Conservation (phyloP, 2,329 filamentous ascomycete species). For the Coleophoma crateriformis region DNA sequence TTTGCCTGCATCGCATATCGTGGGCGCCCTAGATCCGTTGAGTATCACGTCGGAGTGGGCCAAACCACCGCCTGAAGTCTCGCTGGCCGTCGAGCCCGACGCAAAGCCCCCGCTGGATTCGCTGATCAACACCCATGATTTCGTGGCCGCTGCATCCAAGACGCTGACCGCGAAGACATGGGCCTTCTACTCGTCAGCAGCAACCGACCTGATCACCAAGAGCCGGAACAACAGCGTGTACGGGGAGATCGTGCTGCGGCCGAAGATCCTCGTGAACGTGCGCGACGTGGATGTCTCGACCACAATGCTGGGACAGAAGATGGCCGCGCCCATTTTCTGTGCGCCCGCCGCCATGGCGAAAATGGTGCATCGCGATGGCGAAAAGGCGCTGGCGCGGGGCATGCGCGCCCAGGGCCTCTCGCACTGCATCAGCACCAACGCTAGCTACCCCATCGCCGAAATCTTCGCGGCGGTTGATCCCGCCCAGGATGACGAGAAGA, state of each 20-base stretch:
- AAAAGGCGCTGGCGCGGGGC: conserved; percentile 49
- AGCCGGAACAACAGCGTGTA: conserved; percentile 50
- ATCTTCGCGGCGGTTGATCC: conserved; percentile 31
- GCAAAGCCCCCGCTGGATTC: conserved; percentile 38
- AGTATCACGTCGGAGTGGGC: conserved; percentile 44
- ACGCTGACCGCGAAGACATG: conserved; percentile 58
- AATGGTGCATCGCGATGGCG: conserved; percentile 59
- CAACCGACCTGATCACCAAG: conserved; percentile 63
- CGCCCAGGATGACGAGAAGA: conserved; percentile 12
- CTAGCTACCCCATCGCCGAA: conserved; percentile 51
- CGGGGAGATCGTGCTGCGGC: conserved; percentile 51
- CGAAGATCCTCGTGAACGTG: conserved; percentile 52
- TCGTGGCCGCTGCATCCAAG: conserved; percentile 48
- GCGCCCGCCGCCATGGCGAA: conserved; percentile 60
- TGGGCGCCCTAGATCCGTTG: conserved; percentile 41
- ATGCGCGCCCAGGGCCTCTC: conserved; percentile 46
- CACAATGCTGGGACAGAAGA: conserved; percentile 46
- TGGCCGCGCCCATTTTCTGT: conserved; percentile 55
- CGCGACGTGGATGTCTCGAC: conserved; percentile 42
- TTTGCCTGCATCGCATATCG: conserved; percentile 35
- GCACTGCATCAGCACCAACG: conserved; percentile 57
- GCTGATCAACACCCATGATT: conserved; percentile 55
- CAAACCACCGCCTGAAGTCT: conserved; percentile 30
- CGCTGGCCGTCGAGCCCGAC: conserved; percentile 9
- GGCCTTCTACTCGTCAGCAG: conserved; percentile 64